Evolutionary conservation across 2,329 filamentous ascomycete species (phyloP).

Genomic region (Ophiostoma montium): DNA sequence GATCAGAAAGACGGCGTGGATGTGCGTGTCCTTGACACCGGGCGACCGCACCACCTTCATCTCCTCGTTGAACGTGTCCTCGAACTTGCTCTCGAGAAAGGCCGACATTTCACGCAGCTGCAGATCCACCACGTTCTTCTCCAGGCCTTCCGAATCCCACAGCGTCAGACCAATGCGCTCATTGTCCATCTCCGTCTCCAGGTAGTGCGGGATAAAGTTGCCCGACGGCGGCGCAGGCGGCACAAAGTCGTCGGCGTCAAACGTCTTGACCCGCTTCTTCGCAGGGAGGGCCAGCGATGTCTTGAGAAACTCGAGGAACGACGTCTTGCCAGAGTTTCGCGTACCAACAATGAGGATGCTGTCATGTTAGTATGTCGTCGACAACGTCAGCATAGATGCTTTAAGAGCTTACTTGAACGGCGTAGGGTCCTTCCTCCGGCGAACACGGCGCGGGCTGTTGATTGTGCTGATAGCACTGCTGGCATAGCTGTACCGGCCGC

Average conservation of each 20-base stretch:
- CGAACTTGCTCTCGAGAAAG: conserved; percentile 95
- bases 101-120: conserved; percentile 82
- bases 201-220: conserved; percentile 74
- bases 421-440: conserved; percentile 91
- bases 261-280: conserved; percentile 52
- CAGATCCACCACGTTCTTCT: conserved; percentile 89
- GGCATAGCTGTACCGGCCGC: conserved; percentile 90
- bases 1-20: conserved; percentile 87
- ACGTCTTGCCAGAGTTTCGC: conserved; percentile 82
- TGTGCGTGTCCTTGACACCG: conserved; percentile 88
- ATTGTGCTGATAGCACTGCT: conserved; percentile 82
- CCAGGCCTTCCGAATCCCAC: conserved; percentile 91
- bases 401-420: conserved; percentile 80
- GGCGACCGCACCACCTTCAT: conserved; percentile 93
- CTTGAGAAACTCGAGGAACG: conserved; percentile 90
- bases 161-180: conserved; percentile 86
- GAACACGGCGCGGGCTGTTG: conserved; percentile 82
- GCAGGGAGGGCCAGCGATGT: conserved; percentile 70
- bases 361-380: conserved; percentile 2
- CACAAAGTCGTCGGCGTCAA: conserved; percentile 43
- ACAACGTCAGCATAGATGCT: not conserved
- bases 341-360: conserved; percentile 87
- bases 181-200: conserved; percentile 87
- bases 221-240: conserved; percentile 39
- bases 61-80: conserved; percentile 93